Conservation (phyloP, 2,329 filamentous ascomycete genomes). For the Chaetomium strumarium region DNA sequence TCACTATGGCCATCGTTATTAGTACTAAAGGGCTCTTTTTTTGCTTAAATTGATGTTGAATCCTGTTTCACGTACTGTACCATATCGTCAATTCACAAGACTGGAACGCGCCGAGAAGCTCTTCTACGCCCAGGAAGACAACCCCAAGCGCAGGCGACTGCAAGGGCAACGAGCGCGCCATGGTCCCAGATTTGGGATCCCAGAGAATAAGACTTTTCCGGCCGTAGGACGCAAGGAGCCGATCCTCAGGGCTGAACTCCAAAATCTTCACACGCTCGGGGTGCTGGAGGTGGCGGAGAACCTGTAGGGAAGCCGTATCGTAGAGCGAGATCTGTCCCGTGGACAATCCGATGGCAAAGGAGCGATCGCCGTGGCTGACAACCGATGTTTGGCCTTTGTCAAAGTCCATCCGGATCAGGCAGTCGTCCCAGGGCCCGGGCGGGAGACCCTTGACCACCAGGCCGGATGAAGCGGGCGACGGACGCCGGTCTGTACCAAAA, state of each 20-base stretch:
- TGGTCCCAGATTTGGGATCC: slow-evolving; percentile 16
- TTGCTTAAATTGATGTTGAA: background rate
- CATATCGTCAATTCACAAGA: slow-evolving; percentile 19
- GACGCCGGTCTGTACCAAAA: slow-evolving; percentile 13
- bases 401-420: slow-evolving; percentile 29
- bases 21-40: too few species aligned
- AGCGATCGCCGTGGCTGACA: slow-evolving; percentile 24
- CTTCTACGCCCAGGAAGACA: slow-evolving; percentile 14
- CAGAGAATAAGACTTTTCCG: slow-evolving; percentile 20
- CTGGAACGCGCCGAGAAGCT: slow-evolving; percentile 19
- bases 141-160: slow-evolving; percentile 15
- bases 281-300: slow-evolving; percentile 21
- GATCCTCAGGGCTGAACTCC: slow-evolving; percentile 24
- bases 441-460: slow-evolving; percentile 24
- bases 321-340: slow-evolving; percentile 29
- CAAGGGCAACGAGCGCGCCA: slow-evolving; percentile 18
- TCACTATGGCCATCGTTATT: slow-evolving; percentile 5
- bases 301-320: slow-evolving; percentile 23
- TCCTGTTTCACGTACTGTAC: slow-evolving; percentile 18
- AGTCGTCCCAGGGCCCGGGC: slow-evolving; percentile 31
- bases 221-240: slow-evolving; percentile 24
- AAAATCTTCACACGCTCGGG: slow-evolving; percentile 25
- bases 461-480: background rate
- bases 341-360: slow-evolving; percentile 29
- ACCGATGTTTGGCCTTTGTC: slow-evolving; percentile 22